These are phyloP conservation scores for Microbotryum violaceum DNA, from an alignment of 1,284 basidiomycete species.

Conservation along the genomic window DNA sequence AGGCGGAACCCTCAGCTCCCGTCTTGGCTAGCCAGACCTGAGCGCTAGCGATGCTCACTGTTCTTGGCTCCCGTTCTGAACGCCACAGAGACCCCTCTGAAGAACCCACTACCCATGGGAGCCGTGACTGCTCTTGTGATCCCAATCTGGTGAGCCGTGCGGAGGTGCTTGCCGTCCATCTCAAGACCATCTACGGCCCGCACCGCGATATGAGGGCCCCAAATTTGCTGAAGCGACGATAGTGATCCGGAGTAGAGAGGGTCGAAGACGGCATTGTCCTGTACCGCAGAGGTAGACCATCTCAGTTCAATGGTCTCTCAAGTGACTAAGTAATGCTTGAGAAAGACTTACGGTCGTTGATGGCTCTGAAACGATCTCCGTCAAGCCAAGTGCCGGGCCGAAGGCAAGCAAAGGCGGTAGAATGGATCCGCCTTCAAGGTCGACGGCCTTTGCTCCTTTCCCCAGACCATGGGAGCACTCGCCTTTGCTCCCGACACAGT, in stretches of 20 bases:
- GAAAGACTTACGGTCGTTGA: not conserved
- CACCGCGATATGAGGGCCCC: not conserved
- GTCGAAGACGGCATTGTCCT: slow-evolving; percentile 7
- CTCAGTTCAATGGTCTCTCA: slow-evolving; percentile 2
- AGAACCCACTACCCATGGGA: slow-evolving; percentile 42
- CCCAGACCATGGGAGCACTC: too few species aligned
- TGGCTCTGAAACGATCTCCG: slow-evolving; percentile 38
- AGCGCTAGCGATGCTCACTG: slow-evolving; percentile 34
- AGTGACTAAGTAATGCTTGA: not conserved
- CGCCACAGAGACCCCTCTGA: slow-evolving; percentile 50
- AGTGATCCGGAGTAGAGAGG: slow-evolving; percentile 8
- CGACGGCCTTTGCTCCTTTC: slow-evolving; percentile 36
- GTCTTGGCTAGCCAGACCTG: not conserved
- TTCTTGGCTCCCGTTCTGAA: slow-evolving; percentile 59
- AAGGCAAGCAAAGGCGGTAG: slow-evolving; percentile 43
- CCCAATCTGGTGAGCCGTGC: slow-evolving; percentile 46
- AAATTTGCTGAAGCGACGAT: slow-evolving; percentile 7
- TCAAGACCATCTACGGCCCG: slow-evolving; percentile 63
- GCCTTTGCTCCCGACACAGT: slow-evolving; percentile 36
- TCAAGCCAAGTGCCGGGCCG: slow-evolving; percentile 43
- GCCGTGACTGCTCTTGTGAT: slow-evolving; percentile 54
- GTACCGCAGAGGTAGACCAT: not conserved
- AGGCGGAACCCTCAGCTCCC: not conserved
- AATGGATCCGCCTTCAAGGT: slow-evolving; percentile 44
- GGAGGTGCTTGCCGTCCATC: slow-evolving; percentile 57